phyloP scores from a whole-genome alignment of 1,139 yeast species.

The Saccharomyces uvarum region DNA sequence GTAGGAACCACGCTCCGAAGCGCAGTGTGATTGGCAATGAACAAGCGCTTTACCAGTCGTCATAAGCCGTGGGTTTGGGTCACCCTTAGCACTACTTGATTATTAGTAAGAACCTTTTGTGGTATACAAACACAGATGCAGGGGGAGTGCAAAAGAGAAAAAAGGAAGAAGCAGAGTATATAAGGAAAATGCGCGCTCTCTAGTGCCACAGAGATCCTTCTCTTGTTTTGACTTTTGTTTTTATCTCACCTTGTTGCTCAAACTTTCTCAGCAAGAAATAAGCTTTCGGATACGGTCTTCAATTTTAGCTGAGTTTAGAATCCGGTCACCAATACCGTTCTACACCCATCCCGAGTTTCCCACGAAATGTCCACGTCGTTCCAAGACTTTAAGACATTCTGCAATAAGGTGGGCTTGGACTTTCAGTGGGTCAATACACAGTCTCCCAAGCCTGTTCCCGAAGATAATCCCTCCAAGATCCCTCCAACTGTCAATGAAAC shows the following conservation, averaged over 20 bases:
- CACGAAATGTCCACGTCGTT: background rate
- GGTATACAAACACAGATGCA: no score
- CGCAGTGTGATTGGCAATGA: no score
- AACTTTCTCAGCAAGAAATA: background rate
- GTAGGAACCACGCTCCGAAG: no score
- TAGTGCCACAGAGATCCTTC: background rate
- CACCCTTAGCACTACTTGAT: no score
- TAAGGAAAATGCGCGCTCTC: no score
- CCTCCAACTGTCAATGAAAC: background rate
- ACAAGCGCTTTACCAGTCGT: no score
- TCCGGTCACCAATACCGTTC: no score
- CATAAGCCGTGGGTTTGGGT: no score
- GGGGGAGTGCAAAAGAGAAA: no score
- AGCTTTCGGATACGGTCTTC: background rate
- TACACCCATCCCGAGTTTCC: background rate
- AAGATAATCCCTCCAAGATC: background rate
- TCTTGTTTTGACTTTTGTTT: background rate
- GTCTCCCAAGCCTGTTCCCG: background rate
- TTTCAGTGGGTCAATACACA: background rate
- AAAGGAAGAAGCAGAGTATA: no score
- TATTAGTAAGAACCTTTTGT: no score
- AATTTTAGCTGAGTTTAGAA: background rate
- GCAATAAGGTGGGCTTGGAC: background rate
- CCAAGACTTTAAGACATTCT: background rate
- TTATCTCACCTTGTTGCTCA: background rate